Base-by-base conservation (phyloP, 2,329 filamentous ascomycete genomes). In the Cercospora sp. region DNA sequence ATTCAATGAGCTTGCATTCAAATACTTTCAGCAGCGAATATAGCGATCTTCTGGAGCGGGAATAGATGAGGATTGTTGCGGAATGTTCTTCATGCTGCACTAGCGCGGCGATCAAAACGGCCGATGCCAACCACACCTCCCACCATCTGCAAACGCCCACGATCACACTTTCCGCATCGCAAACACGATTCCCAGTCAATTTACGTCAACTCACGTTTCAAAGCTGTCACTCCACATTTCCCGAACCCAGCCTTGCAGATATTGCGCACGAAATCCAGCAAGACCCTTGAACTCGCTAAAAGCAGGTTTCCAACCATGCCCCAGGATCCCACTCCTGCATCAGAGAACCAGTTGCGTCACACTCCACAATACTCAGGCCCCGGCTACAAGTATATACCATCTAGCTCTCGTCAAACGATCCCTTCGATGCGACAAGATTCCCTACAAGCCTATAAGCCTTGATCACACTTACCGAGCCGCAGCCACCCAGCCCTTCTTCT, bases 271-370 rank as follows among this genome's bases (percentile, higher is more conserved):
- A 59, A 36, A 13, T 20, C 30, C 28, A 59, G n/a, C 31, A n/a
- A 36, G 55, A 59, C 55, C 55, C 55, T 42, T 59, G 55, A n/a
- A 31, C 55, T 31, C 28, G 55, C 55, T 28, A 59, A 59, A 58
- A 64, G 31, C 62, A 64, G 62, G 62, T 64, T 64, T 64, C 30
- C 62, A 59, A 64, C 62, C 62, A 57, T 58, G 62, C 53, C 62
- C 62, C 20, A 48, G 62, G 26, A 64, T 64, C 53, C 26, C 53
- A 58, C 31, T 36, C 51, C 13, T 55, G 51, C 48, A 64, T 64
- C 33, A 26, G 23, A 39, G 55, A 59, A 59, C 23, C 51, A 57
- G 51, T 59, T 64, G 62, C 62, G 62, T 64, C 62, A 64, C 51
- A 59, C 18, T 36, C 31, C 55, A 59, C 53, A 16, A 30, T n/a